Base-by-base conservation (phyloP, 768 basidiomycete species). In the Galerina marginata region DNA sequence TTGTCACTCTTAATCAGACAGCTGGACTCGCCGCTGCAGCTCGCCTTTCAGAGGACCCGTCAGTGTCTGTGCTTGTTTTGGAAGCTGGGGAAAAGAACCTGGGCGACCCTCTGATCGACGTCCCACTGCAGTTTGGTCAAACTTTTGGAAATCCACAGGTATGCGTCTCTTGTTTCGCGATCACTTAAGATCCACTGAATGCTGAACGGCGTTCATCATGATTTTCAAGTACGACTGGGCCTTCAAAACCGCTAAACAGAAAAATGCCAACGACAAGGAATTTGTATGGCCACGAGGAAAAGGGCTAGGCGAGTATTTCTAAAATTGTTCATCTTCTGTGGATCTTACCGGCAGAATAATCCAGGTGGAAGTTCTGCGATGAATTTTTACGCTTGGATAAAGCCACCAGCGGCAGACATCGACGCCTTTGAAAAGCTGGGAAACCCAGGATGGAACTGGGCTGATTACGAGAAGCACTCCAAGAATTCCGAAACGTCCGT, bases 381-480 rank as follows among this genome's bases (percentile, higher is more conserved):
- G 29, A 86, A 86, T 61, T 80, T 81, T 59, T 68, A 72, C 23
- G 65, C 64, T n/a, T 76, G 75, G 75, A 62, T 63, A 25, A 70
- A 73, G 54, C 74, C 76, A 10, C 74, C 73, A 36, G 68, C 67
- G 16, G 50, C 51, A 3, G 75, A 74, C 47, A 56, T 74, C 16
- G 70, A 75, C 50, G 74, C 72, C 3, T 71, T 80, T 54, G 84
- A 85, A 63, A 71, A 73, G 54, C 72, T 86, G 14, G 85, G 84
- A 5, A 85, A 85, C 59, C 73, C 76, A 0, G 84, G 83, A 7
- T 86, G 84, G 84, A 84, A 83, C 62, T 86, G 81, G 81, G 67
- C 72, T 0, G 74, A 77, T 20, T 80, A 75, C 52, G 55, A 70
- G 5, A 74, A 77, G 53, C 79, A 80, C 60, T 74, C 72, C 3